These are phyloP conservation scores for Epithele typhae DNA, from an alignment of 768 basidiomycete genomes.

Conservation along the genomic window DNA sequence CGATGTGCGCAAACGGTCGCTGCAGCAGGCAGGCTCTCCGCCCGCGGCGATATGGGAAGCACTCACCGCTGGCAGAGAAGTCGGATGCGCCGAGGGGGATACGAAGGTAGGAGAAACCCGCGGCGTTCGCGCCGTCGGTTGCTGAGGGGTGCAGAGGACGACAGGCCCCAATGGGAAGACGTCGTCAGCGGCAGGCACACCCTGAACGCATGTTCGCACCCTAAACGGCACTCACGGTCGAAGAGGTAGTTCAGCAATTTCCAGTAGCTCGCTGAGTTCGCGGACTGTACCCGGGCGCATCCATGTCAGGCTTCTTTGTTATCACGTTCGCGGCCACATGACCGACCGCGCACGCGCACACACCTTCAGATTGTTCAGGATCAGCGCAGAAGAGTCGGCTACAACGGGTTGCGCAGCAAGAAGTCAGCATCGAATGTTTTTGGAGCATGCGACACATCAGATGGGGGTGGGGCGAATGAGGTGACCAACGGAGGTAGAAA, in stretches of 20 bases:
- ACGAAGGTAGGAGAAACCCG: constrained; percentile 67
- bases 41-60: background rate
- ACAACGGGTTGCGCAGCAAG: background rate
- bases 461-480: too few species aligned
- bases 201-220: too few species aligned
- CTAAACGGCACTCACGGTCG: constrained; percentile 28
- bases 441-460: too few species aligned
- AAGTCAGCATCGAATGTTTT: too few species aligned
- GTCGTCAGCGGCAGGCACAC: background rate
- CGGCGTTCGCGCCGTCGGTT: constrained; percentile 54
- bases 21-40: too few species aligned
- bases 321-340: too few species aligned
- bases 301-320: background rate
- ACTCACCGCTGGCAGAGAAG: constrained; percentile 55
- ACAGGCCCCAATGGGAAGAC: background rate
- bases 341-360: too few species aligned
- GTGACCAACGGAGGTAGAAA: too few species aligned
- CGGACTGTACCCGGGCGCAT: constrained; percentile 28
- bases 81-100: constrained; percentile 72
- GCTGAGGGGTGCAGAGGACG: constrained; percentile 25
- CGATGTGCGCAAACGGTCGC: too few species aligned
- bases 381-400: constrained; percentile 70
- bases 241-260: constrained; percentile 56
- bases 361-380: constrained; percentile 64
- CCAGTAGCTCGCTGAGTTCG: constrained; percentile 55